phyloP scores from a whole-genome alignment of 192 early-diverging fungal species.

The Endogone sp. region DNA sequence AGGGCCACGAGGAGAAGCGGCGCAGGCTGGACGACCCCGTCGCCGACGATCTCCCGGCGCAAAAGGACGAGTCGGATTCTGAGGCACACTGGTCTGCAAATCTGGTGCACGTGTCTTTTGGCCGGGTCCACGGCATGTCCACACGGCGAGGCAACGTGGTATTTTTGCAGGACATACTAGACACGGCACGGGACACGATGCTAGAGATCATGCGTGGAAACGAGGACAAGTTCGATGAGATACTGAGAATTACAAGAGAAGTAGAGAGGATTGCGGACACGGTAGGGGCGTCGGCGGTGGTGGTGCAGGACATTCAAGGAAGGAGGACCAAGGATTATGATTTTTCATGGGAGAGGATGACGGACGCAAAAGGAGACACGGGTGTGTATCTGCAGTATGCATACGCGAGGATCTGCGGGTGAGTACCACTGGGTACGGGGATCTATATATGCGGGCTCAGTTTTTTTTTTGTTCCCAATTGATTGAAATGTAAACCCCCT shows the following conservation, averaged over 20 bases:
- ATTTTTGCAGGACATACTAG: constrained; percentile 90
- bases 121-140: constrained; percentile 87
- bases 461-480: background rate
- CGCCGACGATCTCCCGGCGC: background rate
- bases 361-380: constrained; percentile 89
- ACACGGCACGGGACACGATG: constrained; percentile 75
- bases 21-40: constrained; percentile 67
- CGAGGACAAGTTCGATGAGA: constrained; percentile 56
- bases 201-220: constrained; percentile 77
- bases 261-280: constrained; percentile 72
- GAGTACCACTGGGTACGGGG: too few relatives aligned
- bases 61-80: constrained; percentile 19
- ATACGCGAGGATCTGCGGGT: constrained; percentile 87
- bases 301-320: constrained; percentile 83
- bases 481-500: too few relatives aligned
- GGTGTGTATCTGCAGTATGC: constrained; percentile 96
- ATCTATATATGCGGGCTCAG: too few relatives aligned
- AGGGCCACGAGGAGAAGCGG: constrained; percentile 39
- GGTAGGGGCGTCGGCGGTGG: constrained; percentile 83
- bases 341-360: constrained; percentile 87
- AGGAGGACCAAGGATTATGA: constrained; percentile 87
- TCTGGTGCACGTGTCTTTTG: constrained; percentile 85
- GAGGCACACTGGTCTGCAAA: constrained; percentile 62
- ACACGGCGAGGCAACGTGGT: constrained; percentile 90
- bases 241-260: constrained; percentile 47